Base-by-base conservation (phyloP, 805 yeast species). In the Cyberlindnera veronae region DNA sequence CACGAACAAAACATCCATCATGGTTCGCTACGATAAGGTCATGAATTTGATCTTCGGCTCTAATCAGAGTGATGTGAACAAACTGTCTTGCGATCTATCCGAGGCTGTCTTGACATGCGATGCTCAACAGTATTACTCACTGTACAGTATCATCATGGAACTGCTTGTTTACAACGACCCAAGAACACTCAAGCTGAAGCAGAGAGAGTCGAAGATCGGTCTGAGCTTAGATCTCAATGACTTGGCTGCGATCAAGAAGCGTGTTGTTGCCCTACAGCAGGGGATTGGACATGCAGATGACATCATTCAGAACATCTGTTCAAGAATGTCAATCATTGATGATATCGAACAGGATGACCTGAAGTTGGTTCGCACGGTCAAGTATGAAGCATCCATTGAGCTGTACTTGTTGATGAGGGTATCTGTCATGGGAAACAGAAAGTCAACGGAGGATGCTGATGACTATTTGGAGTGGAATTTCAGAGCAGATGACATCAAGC, bases 91-190 rank as follows among this genome's bases (percentile, higher is more conserved):
- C 12, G 88, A 83, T 51, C 69, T 86, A 35, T 95, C 96, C 3
- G 69, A 75, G 33, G 74, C 89, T 16, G 71, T 74, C 5, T 71
- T 88, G 1, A 68, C 78, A 6, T 76, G 88, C 38, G 88, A 88
- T 39, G 82, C 96, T 0, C 62, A 64, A 32, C 95, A 88, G 54
- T 90, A 86, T 57, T 69, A 70, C 47, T 70, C 88, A 0, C 60
- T 87, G 12, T 84, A 79, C 54, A 69, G 75, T 13, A 76, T 89
- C 28, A 67, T 75, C 1, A 69, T 77, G 51, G 79, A 82, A 39
- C 63, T 90, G 32, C 55, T 91, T 43, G 68, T 86, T 23, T 87
- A 86, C 55, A 68, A 77, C 6, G 95, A 87, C 49, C 95, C 96
- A 5, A 71, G 74, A 48, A 72, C 75, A 32, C 76, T 77, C 45